Conservation (phyloP, 176 grass and related monocot species). For the Miscanthus lutarioriparius region DNA sequence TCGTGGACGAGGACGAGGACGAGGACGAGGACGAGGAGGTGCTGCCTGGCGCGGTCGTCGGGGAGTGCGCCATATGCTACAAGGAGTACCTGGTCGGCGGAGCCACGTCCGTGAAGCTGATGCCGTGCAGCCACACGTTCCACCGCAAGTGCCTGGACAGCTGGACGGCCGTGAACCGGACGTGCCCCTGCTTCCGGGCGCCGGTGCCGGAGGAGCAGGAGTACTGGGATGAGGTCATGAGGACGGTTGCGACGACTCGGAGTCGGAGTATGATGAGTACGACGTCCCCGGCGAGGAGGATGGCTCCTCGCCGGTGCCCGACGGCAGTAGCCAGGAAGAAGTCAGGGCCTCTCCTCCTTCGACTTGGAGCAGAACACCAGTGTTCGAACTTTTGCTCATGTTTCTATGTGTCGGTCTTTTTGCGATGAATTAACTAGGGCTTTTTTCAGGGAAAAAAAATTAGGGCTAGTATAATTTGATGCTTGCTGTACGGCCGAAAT, state of each 20-base stretch:
- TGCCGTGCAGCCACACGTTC: constrained; percentile 13
- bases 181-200: constrained; percentile 2
- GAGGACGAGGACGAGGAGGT: neutral
- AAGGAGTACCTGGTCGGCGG: neutral
- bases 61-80: constrained; percentile 5
- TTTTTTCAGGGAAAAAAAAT: too few relatives aligned
- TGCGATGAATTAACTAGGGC: too few relatives aligned
- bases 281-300: neutral
- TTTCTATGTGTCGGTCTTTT: too few relatives aligned
- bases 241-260: neutral
- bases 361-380: too few relatives aligned
- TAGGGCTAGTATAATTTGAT: too few relatives aligned
- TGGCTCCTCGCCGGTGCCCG: neutral
- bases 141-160: neutral
- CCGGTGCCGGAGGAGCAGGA: neutral
- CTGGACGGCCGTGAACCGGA: neutral
- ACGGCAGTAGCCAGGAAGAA: neutral
- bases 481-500: too few relatives aligned
- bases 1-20: neutral
- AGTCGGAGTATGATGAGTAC: neutral
- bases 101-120: neutral
- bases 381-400: too few relatives aligned
- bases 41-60: neutral
- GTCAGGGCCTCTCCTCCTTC: neutral
- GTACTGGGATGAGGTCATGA: neutral